These are phyloP conservation scores for Papiliotrema flavescens DNA, from an alignment of 1,284 basidiomycete genomes.

Conservation along the genomic window DNA sequence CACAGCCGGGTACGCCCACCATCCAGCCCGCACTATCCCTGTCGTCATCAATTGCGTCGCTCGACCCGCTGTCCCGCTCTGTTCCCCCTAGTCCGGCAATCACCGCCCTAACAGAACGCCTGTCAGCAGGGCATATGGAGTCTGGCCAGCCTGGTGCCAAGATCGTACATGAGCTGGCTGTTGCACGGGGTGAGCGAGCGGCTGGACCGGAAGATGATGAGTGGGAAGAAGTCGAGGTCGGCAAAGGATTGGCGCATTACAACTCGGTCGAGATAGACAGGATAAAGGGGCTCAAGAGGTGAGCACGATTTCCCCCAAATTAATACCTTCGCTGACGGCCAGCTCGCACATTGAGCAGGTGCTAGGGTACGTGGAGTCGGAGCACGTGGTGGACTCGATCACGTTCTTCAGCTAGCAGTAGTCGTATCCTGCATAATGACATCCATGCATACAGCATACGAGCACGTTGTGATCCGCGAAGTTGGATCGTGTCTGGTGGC, in stretches of 20 bases:
- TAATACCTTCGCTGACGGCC: neutral
- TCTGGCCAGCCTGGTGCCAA: constrained; percentile 5
- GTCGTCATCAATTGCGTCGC: constrained; percentile 45
- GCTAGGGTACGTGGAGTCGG: constrained; percentile 89
- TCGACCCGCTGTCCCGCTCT: constrained; percentile 42
- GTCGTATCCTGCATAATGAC: too few relatives aligned
- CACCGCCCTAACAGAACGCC: constrained; percentile 22
- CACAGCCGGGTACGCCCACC: constrained; percentile 42
- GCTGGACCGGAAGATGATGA: constrained; percentile 47
- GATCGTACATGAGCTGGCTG: constrained; percentile 6
- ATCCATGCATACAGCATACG: too few relatives aligned
- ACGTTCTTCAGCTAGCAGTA: constrained; percentile 19
- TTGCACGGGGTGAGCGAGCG: constrained; percentile 3
- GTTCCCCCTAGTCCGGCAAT: constrained; percentile 35
- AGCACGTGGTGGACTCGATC: constrained; percentile 93
- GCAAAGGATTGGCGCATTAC: constrained; percentile 90
- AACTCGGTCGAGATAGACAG: constrained; percentile 86
- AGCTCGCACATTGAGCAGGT: constrained; percentile 77
- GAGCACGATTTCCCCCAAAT: constrained; percentile 23
- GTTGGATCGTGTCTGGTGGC: neutral
- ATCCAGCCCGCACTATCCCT: constrained; percentile 44
- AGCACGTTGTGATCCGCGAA: neutral
- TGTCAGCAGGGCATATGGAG: constrained; percentile 4
- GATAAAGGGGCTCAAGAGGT: constrained; percentile 90
- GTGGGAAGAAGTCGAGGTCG: constrained; percentile 83